Evolutionary conservation across 2,329 filamentous ascomycete genomes (phyloP).

Genomic region (Aspergillus sp.): DNA sequence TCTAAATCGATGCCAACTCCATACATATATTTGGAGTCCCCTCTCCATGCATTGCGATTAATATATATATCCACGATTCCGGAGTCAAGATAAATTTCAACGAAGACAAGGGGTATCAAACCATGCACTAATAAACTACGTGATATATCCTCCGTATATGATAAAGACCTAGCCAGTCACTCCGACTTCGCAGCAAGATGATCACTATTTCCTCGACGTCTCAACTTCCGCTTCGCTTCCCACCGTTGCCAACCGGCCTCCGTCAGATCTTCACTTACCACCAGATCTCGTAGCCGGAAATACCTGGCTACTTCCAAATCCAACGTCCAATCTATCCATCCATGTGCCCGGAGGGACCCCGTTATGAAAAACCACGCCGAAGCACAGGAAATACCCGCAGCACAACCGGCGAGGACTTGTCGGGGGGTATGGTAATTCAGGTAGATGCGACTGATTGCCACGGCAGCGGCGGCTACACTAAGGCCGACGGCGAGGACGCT

Average conservation of each 20-base stretch:
- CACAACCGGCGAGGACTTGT: slow-evolving; percentile 80
- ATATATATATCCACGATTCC: too few species aligned
- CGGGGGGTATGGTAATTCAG: slow-evolving; percentile 85
- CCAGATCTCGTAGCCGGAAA: slow-evolving; percentile 75
- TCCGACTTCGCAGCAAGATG: slow-evolving; percentile 24
- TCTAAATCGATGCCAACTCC: too few species aligned
- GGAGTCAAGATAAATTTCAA: not conserved
- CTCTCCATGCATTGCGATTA: too few species aligned
- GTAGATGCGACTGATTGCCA: slow-evolving; percentile 83
- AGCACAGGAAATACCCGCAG: slow-evolving; percentile 68
- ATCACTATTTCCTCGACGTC: slow-evolving; percentile 22
- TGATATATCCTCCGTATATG: not conserved
- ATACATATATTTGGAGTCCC: too few species aligned
- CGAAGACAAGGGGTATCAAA: not conserved
- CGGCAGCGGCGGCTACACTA: slow-evolving; percentile 60
- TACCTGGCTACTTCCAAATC: slow-evolving; percentile 63
- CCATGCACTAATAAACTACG: not conserved
- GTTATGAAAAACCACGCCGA: slow-evolving; percentile 76
- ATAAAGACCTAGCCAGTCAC: slow-evolving; percentile 13
- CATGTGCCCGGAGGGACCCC: slow-evolving; percentile 61
- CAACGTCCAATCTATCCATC: slow-evolving; percentile 70
- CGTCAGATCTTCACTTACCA: slow-evolving; percentile 81
- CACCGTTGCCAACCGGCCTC: slow-evolving; percentile 94
- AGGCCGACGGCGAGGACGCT: slow-evolving; percentile 56
- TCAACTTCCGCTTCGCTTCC: slow-evolving; percentile 55